Conservation (phyloP, 2,329 filamentous ascomycete species). For the Ophiocordyceps sinensis region DNA sequence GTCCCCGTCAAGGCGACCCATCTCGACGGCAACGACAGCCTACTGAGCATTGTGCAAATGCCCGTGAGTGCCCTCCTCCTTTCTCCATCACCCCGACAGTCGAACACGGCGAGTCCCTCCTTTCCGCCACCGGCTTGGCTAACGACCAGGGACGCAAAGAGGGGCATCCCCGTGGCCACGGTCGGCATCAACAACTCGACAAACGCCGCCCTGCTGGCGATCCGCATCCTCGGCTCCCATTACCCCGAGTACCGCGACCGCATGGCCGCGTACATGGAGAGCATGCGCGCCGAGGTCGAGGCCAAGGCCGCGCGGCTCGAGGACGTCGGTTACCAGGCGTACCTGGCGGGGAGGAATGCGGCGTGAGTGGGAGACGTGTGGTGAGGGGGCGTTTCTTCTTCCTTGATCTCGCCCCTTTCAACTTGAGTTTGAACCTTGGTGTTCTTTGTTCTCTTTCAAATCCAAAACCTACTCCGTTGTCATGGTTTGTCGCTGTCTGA, state of each 20-base stretch:
- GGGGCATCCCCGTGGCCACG: constrained; percentile 58
- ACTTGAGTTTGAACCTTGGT: too few relatives aligned
- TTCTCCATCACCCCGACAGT: not conserved
- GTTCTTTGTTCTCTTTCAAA: too few relatives aligned
- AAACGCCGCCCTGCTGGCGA: constrained; percentile 60
- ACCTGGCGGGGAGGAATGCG: constrained; percentile 25
- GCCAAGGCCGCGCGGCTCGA: constrained; percentile 44
- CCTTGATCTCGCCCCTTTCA: too few relatives aligned
- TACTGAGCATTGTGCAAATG: constrained; percentile 55
- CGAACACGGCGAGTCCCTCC: not conserved
- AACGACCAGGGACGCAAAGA: constrained; percentile 8
- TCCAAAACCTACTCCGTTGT: too few relatives aligned
- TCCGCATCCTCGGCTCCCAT: constrained; percentile 48
- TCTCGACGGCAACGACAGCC: constrained; percentile 55
- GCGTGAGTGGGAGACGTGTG: too few relatives aligned
- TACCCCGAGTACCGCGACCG: constrained; percentile 40
- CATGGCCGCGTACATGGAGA: constrained; percentile 45
- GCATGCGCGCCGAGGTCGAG: constrained; percentile 49
- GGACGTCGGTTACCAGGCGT: constrained; percentile 40
- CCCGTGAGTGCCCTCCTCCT: constrained; percentile 19
- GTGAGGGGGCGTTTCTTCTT: too few relatives aligned
- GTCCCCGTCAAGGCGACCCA: constrained; percentile 63
- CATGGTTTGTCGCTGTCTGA: too few relatives aligned
- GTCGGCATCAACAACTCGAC: constrained; percentile 71
- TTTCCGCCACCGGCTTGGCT: constrained; percentile 15